Conservation (phyloP, 169 alveolate genomes). For the Plasmodium chabaudi region DNA sequence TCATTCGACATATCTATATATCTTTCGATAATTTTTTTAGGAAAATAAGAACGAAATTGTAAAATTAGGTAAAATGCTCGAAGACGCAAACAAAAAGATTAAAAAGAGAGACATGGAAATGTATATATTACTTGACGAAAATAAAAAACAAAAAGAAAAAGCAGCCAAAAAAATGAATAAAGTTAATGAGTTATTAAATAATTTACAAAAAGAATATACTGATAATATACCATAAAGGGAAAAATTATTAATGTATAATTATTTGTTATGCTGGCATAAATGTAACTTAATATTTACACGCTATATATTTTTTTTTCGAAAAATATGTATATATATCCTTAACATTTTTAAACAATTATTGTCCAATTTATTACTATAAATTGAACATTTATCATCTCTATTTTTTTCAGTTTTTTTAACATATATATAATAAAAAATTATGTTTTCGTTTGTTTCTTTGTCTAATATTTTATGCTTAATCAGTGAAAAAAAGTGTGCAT, state of each 20-base stretch:
- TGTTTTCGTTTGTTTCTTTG: no score
- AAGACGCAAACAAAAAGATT: constrained; percentile 70
- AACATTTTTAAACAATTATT: no score
- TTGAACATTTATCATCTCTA: no score
- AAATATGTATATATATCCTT: neutral
- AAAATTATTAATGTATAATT: neutral
- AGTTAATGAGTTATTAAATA: constrained; percentile 54
- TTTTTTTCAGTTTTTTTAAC: no score
- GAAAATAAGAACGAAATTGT: constrained; percentile 43
- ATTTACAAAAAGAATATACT: constrained; percentile 67
- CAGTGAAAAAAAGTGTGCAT: no score
- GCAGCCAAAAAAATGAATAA: constrained; percentile 76
- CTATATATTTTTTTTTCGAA: neutral
- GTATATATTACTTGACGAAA: constrained; percentile 71
- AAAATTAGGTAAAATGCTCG: constrained; percentile 57
- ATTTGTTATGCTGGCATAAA: no score
- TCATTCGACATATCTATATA: no score
- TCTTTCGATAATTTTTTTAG: neutral
- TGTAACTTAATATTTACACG: no score
- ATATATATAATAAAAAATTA: no score
- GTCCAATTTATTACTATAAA: no score
- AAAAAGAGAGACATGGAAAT: constrained; percentile 75
- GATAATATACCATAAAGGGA: constrained; percentile 41
- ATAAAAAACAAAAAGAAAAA: constrained; percentile 74
- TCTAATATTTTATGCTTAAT: no score